phyloP scores from a whole-genome alignment of 768 basidiomycete genomes.

The Rhizopogon vulgaris region DNA sequence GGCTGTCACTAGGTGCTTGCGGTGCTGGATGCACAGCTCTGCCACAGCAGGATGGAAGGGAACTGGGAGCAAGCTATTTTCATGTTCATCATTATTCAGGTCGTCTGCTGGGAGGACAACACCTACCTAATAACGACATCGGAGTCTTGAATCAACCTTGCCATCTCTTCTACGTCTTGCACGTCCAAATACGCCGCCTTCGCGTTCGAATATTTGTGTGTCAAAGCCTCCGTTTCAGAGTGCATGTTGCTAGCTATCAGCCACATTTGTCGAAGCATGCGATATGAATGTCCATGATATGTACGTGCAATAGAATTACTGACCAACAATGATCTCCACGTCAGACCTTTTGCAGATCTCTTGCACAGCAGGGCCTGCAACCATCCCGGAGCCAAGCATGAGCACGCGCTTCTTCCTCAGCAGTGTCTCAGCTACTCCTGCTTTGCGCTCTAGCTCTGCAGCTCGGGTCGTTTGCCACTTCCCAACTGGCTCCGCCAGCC shows the following conservation, averaged over 20 bases:
- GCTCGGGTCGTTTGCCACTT: constrained; percentile 27
- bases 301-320: constrained; percentile 23
- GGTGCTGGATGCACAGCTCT: constrained; percentile 58
- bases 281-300: constrained; percentile 3
- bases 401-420: constrained; percentile 58
- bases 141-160: constrained; percentile 47
- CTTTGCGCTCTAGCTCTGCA: neutral
- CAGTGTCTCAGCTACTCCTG: neutral
- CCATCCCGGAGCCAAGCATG: constrained; percentile 92
- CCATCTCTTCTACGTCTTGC: constrained; percentile 37
- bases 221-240: constrained; percentile 47
- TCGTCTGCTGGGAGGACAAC: neutral
- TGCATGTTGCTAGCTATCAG: constrained; percentile 66
- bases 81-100: neutral
- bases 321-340: constrained; percentile 73
- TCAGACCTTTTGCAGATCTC: constrained; percentile 59
- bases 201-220: constrained; percentile 42
- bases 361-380: constrained; percentile 82
- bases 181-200: constrained; percentile 57
- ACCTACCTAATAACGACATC: constrained; percentile 83
- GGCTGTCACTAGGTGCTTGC: constrained; percentile 82
- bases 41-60: constrained; percentile 68
- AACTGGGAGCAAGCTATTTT: constrained; percentile 69
- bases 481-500: constrained; percentile 52
- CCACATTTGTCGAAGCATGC: neutral